phyloP scores from a whole-genome alignment of 495 filamentous ascomycete genomes.

The Trichoderma orchidacearum region DNA sequence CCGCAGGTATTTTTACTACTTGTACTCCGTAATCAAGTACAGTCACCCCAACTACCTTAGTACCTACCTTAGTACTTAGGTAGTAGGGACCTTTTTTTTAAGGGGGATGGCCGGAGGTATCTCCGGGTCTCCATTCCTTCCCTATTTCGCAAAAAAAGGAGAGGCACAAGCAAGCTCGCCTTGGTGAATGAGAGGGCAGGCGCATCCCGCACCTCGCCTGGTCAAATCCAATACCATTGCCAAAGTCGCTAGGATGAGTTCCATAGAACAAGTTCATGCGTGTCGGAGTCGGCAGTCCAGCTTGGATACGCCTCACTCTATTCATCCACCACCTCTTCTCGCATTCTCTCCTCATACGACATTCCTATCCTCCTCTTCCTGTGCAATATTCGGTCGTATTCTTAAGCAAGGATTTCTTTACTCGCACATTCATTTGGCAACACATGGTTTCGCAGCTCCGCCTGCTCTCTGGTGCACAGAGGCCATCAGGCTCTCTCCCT shows the following conservation, averaged over 20 bases:
- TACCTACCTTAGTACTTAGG: too few relatives aligned
- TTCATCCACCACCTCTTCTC: neutral
- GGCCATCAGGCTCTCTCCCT: neutral
- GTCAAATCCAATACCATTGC: too few relatives aligned
- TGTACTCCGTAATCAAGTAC: too few relatives aligned
- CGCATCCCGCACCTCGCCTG: neutral
- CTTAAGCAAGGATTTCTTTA: neutral
- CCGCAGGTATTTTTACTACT: too few relatives aligned
- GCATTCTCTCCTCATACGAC: neutral
- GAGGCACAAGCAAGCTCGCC: neutral
- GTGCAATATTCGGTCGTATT: neutral
- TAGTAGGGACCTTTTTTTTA: too few relatives aligned
- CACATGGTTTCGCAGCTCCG: neutral
- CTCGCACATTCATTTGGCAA: neutral
- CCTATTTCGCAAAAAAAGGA: too few relatives aligned
- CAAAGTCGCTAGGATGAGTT: too few relatives aligned
- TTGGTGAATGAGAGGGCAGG: neutral
- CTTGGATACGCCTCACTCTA: neutral
- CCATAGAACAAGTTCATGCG: too few relatives aligned
- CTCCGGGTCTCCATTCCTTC: too few relatives aligned
- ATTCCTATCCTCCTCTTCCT: neutral
- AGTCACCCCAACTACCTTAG: too few relatives aligned
- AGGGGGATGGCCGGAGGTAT: too few relatives aligned
- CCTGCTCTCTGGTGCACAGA: neutral
- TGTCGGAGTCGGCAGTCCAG: too few relatives aligned